Percentiles rank a stretch among this genome's conserved stretches.
These are phyloP conservation scores for Wickerhamiella spandovensis DNA, from an alignment of 805 yeast species.

Conservation along the genomic window DNA sequence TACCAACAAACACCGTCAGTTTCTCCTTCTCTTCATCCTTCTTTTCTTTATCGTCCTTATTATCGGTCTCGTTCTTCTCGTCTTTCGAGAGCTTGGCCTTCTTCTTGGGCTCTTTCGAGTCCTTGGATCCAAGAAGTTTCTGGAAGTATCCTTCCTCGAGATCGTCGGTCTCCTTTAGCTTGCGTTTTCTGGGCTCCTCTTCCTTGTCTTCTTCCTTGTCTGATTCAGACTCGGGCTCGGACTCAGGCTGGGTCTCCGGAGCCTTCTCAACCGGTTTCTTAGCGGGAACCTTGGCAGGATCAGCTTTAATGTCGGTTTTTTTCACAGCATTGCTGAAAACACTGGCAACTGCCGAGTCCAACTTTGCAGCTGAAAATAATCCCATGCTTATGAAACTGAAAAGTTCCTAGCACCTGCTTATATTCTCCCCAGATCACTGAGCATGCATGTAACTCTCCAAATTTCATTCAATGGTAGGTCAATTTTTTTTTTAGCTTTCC, in stretches of 20 bases:
- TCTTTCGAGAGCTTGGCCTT: constrained; percentile 13
- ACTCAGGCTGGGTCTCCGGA: neutral
- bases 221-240: neutral
- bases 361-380: constrained; percentile 2
- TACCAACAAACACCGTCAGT: constrained; percentile 78
- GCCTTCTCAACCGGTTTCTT: neutral
- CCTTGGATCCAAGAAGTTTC: constrained; percentile 11
- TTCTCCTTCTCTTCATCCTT: constrained; percentile 67
- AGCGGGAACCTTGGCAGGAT: neutral
- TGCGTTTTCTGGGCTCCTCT: neutral
- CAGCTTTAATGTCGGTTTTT: neutral
- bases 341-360: constrained; percentile 2
- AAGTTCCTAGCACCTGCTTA: no score
- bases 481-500: no score
- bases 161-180: constrained; percentile 21
- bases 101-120: constrained; percentile 1
- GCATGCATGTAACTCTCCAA: no score
- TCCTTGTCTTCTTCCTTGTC: neutral
- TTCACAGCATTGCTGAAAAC: constrained; percentile 2
- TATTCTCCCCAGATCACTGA: no score
- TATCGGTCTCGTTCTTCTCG: constrained; percentile 4
- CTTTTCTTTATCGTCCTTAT: neutral
- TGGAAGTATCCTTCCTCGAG: constrained; percentile 20
- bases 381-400: constrained; percentile 7
- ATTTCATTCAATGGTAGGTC: no score